Evolutionary conservation across 1,284 basidiomycete genomes (phyloP).

Genomic region (Leccinum pachyderme): DNA sequence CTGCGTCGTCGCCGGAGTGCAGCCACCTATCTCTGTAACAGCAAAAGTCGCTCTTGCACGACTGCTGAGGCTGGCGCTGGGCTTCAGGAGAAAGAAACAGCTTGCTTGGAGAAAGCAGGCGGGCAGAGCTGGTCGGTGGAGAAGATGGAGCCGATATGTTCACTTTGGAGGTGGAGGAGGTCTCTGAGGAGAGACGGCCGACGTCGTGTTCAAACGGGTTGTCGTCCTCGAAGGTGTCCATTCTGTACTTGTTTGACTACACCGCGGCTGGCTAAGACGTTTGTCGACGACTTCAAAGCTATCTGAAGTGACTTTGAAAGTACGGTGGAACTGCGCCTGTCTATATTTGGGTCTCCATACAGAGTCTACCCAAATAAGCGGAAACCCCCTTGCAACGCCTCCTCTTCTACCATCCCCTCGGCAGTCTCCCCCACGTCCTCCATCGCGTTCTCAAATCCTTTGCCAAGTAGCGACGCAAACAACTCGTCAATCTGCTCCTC

Average conservation of each 20-base stretch:
- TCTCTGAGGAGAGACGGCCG: constrained; percentile 58
- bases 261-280: background rate
- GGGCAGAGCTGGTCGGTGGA: constrained; percentile 45
- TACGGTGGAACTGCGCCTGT: constrained; percentile 7
- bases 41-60: constrained; percentile 71
- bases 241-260: constrained; percentile 22
- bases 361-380: constrained; percentile 52
- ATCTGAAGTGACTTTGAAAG: background rate
- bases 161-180: constrained; percentile 60
- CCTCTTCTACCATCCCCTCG: constrained; percentile 26
- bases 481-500: constrained; percentile 93
- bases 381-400: constrained; percentile 44
- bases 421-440: constrained; percentile 23
- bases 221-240: constrained; percentile 76
- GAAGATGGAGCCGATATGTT: constrained; percentile 65
- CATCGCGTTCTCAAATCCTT: constrained; percentile 48
- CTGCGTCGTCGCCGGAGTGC: constrained; percentile 77
- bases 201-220: constrained; percentile 75
- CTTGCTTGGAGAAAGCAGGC: constrained; percentile 41
- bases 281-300: background rate
- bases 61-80: constrained; percentile 47
- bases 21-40: constrained; percentile 70
- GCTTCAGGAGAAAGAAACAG: constrained; percentile 56
- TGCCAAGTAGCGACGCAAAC: constrained; percentile 82
- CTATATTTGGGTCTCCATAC: constrained; percentile 29